Percentiles rank a stretch among this genome's conserved stretches.
Conservation (phyloP, 164 flowering plant species). For the Vitis rupestris region DNA sequence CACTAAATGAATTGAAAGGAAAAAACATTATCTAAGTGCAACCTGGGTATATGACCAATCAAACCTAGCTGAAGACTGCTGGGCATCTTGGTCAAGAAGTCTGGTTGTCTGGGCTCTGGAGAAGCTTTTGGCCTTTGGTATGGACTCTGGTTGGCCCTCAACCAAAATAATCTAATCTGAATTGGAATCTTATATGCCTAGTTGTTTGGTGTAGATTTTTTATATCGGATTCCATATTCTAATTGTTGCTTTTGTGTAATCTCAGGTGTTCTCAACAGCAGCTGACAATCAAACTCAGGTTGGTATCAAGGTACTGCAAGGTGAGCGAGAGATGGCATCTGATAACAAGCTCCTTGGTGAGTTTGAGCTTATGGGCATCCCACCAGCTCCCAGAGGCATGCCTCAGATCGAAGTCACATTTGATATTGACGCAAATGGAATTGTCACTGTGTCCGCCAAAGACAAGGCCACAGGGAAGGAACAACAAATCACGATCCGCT, state of each 20-base stretch:
- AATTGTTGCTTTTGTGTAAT: background rate
- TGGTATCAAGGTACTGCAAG: conserved; percentile 69
- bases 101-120: background rate
- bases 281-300: conserved; percentile 86
- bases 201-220: background rate
- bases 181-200: background rate
- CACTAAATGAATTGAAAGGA: too few relatives aligned
- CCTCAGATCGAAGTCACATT: conserved; percentile 74
- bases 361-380: conserved; percentile 66
- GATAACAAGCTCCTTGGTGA: conserved; percentile 73
- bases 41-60: too few relatives aligned
- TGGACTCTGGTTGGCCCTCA: background rate
- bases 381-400: conserved; percentile 72
- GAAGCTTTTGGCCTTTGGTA: background rate
- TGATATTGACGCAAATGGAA: conserved; percentile 72
- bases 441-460: conserved; percentile 71
- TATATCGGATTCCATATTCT: background rate
- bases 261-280: conserved; percentile 85
- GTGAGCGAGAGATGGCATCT: conserved; percentile 74
- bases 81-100: background rate
- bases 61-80: background rate
- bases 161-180: background rate
- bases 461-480: conserved; percentile 70
- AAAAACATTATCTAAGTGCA: too few relatives aligned
- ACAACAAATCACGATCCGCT: conserved; percentile 67